A percentile compares a stretch with the other conserved stretches of the same genome.
Conservation (phyloP, 306 rosid genomes). For the Lupinus albus region DNA sequence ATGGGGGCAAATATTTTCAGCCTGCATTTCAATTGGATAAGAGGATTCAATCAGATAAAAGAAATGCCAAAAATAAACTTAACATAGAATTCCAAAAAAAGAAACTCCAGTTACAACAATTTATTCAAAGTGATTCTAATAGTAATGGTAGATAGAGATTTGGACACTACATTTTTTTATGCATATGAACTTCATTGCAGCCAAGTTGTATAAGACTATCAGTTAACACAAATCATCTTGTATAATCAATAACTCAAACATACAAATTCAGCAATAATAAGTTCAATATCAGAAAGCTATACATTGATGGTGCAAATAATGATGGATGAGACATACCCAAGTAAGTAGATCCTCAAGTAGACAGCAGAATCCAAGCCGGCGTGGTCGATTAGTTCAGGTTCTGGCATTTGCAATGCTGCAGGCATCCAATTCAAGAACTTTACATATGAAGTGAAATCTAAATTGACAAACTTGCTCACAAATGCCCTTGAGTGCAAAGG, state of each 20-base stretch:
- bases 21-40: conserved; percentile 60
- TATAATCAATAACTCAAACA: background rate
- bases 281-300: background rate
- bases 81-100: background rate
- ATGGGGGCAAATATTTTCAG: conserved; percentile 88
- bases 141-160: background rate
- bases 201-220: background rate
- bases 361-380: conserved; percentile 95
- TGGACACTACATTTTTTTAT: background rate
- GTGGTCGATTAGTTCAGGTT: conserved; percentile 86
- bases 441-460: conserved; percentile 78
- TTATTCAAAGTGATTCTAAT: background rate
- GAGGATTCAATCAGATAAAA: conserved; percentile 35
- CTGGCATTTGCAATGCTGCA: conserved; percentile 92
- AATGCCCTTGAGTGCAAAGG: conserved; percentile 71
- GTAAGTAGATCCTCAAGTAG: conserved; percentile 86
- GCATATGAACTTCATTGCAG: conserved; percentile 16
- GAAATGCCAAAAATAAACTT: background rate
- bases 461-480: conserved; percentile 78
- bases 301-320: conserved; percentile 5
- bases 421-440: conserved; percentile 93
- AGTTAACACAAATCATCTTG: conserved; percentile 4
- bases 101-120: background rate
- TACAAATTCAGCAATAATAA: background rate
- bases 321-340: conserved; percentile 60